Evolutionary conservation across 768 basidiomycete genomes (phyloP).

Genomic region (Hericium erinaceus): DNA sequence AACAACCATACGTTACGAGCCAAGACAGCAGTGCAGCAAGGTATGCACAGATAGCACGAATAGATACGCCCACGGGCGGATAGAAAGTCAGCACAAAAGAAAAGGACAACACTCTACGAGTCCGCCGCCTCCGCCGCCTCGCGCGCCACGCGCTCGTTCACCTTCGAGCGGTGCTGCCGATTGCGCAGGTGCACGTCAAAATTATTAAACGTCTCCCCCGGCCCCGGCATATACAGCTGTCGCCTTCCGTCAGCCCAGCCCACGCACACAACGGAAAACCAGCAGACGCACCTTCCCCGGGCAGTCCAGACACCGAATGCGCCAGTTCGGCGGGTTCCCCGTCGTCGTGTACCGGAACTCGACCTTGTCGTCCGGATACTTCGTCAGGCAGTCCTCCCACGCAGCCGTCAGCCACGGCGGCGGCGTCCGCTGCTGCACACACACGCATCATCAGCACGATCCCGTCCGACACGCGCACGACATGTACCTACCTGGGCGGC

Average conservation of each 20-base stretch:
- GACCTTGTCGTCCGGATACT: conserved; percentile 78
- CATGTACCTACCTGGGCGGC: conserved; percentile 1
- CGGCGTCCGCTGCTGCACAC: conserved; percentile 21
- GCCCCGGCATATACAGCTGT: conserved; percentile 9
- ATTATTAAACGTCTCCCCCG: conserved; percentile 55
- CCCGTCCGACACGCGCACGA: conserved; percentile 5
- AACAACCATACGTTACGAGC: neutral
- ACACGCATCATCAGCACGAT: conserved; percentile 4
- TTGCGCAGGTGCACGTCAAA: conserved; percentile 92
- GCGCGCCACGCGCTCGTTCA: conserved; percentile 43
- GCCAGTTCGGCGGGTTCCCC: conserved; percentile 65
- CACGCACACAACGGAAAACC: neutral
- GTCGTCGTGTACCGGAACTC: conserved; percentile 53
- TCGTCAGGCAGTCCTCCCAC: conserved; percentile 56
- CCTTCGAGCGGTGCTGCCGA: conserved; percentile 66
- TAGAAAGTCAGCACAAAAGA: neutral
- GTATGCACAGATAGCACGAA: neutral
- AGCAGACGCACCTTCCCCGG: conserved; percentile 69
- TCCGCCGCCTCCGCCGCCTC: neutral
- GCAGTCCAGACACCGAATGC: conserved; percentile 85
- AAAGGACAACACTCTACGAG: neutral
- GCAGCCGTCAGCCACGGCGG: conserved; percentile 68
- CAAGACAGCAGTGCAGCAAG: neutral
- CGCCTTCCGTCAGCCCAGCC: neutral
- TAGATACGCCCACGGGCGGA: neutral